Conservation (phyloP, 352 stramenopile species). For the Achlya hypogyna region DNA sequence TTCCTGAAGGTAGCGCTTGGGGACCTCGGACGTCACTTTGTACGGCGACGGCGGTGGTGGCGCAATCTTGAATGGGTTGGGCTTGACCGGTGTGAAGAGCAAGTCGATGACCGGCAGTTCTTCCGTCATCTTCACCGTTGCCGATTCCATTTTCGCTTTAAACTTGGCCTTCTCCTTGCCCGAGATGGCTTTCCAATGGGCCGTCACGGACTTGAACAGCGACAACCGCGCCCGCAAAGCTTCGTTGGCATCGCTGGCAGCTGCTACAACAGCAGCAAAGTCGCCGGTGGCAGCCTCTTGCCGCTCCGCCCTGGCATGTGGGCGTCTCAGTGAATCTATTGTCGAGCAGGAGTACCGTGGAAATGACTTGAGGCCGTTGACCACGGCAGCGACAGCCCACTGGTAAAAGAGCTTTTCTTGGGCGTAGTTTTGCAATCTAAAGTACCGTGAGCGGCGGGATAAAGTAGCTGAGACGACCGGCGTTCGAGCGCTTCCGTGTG, state of each 20-base stretch:
- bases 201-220: neutral
- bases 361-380: neutral
- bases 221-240: neutral
- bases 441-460: neutral
- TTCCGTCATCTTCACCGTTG: neutral
- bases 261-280: neutral
- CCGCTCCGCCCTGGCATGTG: too few relatives aligned
- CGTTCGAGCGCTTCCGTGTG: neutral
- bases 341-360: too few relatives aligned
- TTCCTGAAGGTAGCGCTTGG: neutral
- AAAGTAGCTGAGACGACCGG: neutral
- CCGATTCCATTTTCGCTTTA: neutral
- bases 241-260: neutral
- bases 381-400: neutral
- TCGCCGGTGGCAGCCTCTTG: neutral
- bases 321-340: too few relatives aligned
- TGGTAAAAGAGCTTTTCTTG: slow-evolving; percentile 13
- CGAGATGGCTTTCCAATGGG: slow-evolving; percentile 5
- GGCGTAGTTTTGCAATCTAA: slow-evolving; percentile 7
- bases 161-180: neutral
- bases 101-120: neutral
- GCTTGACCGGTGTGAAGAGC: neutral
- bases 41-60: neutral
- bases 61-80: neutral
- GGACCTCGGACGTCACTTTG: neutral